phyloP scores from a whole-genome alignment of 495 filamentous ascomycete species.

The Podospora fimiseda region DNA sequence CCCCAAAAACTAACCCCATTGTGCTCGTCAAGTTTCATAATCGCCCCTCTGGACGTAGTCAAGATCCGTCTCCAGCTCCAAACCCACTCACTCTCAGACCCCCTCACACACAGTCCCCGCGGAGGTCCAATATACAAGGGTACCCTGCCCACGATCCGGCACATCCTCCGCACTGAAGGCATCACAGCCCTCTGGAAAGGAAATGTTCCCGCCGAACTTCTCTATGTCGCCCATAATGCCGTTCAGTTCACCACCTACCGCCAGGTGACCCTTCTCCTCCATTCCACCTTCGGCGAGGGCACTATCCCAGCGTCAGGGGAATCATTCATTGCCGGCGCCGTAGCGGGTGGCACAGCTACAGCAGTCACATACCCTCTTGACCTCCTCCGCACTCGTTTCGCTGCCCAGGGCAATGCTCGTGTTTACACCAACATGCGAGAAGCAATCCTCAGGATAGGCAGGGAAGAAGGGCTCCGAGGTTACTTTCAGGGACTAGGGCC shows the following conservation, averaged over 20 bases:
- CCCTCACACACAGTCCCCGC: constrained; percentile 44
- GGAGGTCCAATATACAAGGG: constrained; percentile 69
- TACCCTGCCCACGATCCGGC: constrained; percentile 66
- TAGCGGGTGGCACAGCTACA: constrained; percentile 75
- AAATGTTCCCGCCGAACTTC: constrained; percentile 87
- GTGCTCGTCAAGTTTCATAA: constrained; percentile 70
- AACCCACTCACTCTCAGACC: constrained; percentile 69
- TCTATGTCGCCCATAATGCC: constrained; percentile 85
- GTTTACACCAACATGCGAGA: constrained; percentile 65
- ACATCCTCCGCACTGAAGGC: constrained; percentile 73
- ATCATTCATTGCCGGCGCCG: constrained; percentile 71
- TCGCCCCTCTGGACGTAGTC: constrained; percentile 89
- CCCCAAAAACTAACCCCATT: not conserved
- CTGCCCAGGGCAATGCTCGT: constrained; percentile 80
- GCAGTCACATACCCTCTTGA: constrained; percentile 87
- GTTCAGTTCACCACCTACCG: constrained; percentile 91
- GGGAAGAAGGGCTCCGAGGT: constrained; percentile 64
- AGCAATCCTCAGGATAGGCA: constrained; percentile 65
- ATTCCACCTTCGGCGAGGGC: constrained; percentile 28
- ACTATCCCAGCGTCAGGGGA: constrained; percentile 50
- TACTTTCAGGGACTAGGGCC: constrained; percentile 85
- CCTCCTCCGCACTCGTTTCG: constrained; percentile 88
- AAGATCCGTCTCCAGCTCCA: constrained; percentile 96
- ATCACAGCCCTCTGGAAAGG: constrained; percentile 93
- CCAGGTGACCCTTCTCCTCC: constrained; percentile 55